Base-by-base conservation (phyloP, 2,329 filamentous ascomycete species). In the Monilinia laxa region DNA sequence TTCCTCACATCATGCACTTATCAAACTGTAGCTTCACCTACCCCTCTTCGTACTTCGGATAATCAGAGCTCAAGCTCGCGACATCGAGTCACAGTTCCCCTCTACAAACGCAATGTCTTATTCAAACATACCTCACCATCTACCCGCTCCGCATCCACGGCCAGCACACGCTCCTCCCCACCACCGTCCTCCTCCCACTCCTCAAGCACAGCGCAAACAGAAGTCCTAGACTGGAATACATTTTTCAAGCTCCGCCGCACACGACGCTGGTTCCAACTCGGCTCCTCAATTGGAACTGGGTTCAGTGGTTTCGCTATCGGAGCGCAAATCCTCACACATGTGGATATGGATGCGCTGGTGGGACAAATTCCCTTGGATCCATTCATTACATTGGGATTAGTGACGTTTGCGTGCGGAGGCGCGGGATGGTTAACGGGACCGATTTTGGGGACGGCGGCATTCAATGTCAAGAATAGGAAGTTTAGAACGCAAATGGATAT, bases 231-330 rank as follows among this genome's bases (percentile, higher is more conserved):
- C 80, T 98, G 94, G 94, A 90, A 97, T 81, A 88, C 87, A 63
- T 98, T 97, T 83, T 96, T 98, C 83, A 87, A 87, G 77, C 88
- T 98, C 68, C 92, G 94, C 75, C 90, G 92, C 74, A 90, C 88
- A 68, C 91, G 94, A 66, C 89, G 94, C 68, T 87, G 91, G 74
- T 90, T 93, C 81, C 92, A 94, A 77, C 85, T 96, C 49, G 85
- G 84, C 60, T 93, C 92, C 71, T 94, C 91, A 57, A 82, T 92
- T 63, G 77, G 87, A 45, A 86, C 85, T 45, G 88, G 89, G 53
- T 71, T 88, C 7, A 80, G 82, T 16, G 86, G 86, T 68, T 90
- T 91, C 1, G 81, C 83, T 3, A 81, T 79, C 1, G 89, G 90
- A 20, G 85, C 87, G 1, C 79, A 87, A n/a, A 76, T 91, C 45